Conservation (phyloP, 2,329 filamentous ascomycete species). For the Coniochaeta hoffmannii region DNA sequence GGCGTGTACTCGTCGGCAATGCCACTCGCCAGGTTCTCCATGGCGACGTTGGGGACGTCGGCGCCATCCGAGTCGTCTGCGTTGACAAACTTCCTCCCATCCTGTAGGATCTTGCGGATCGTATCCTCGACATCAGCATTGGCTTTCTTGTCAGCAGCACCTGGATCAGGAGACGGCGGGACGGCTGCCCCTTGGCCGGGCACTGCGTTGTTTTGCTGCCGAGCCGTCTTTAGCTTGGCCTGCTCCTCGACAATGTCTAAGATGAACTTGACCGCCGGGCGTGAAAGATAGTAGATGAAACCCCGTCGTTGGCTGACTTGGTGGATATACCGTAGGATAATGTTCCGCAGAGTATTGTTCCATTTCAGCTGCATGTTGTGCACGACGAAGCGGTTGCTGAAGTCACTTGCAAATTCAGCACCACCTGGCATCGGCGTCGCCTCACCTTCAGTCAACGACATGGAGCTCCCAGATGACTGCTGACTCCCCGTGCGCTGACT, state of each 20-base stretch:
- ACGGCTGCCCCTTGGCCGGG: conserved; percentile 16
- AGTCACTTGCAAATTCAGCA: conserved; percentile 84
- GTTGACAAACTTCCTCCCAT: conserved; percentile 75
- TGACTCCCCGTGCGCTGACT: conserved; percentile 14
- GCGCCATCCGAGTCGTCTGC: conserved; percentile 50
- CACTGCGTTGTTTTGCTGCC: conserved; percentile 15
- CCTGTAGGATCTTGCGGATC: conserved; percentile 77
- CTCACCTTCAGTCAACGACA: conserved; percentile 48
- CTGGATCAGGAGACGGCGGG: conserved; percentile 28
- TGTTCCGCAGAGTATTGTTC: conserved; percentile 94
- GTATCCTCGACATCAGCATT: conserved; percentile 68
- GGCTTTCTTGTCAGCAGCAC: conserved; percentile 47
- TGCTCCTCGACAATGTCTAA: conserved; percentile 96
- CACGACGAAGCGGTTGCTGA: conserved; percentile 96
- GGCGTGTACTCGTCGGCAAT: conserved; percentile 83
- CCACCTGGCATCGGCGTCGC: conserved; percentile 58
- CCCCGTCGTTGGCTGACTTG: conserved; percentile 93
- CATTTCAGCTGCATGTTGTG: conserved; percentile 98
- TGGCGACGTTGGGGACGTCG: conserved; percentile 31
- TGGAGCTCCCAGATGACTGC: conserved; percentile 29
- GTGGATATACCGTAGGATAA: conserved; percentile 93
- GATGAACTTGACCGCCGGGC: conserved; percentile 94
- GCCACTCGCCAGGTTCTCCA: conserved; percentile 61
- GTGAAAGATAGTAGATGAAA: conserved; percentile 96
- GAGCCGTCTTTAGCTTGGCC: conserved; percentile 58